These are phyloP conservation scores for Citrullus amarus DNA, from an alignment of 306 rosid species.

Conservation along the genomic window DNA sequence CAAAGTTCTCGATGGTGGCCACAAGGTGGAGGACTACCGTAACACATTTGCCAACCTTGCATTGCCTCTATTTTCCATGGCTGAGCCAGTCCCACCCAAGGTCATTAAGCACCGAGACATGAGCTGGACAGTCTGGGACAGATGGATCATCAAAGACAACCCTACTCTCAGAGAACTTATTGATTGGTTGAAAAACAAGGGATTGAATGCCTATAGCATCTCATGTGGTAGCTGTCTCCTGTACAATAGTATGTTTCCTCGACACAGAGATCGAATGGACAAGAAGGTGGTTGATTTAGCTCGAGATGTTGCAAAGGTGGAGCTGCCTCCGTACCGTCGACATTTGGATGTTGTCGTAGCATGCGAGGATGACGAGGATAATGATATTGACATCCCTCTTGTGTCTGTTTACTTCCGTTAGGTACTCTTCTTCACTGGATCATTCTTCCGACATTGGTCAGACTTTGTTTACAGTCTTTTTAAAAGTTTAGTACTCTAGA, in stretches of 20 bases:
- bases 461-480: background rate
- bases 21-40: conserved; percentile 75
- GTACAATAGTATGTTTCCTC: conserved; percentile 59
- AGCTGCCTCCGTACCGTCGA: conserved; percentile 54
- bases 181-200: conserved; percentile 58
- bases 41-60: conserved; percentile 89
- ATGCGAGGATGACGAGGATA: conserved; percentile 88
- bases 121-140: conserved; percentile 98
- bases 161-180: conserved; percentile 74
- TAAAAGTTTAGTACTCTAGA: background rate
- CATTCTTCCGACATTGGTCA: background rate
- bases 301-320: conserved; percentile 67
- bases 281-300: conserved; percentile 67
- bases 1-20: conserved; percentile 70
- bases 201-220: conserved; percentile 74
- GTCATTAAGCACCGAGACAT: conserved; percentile 55
- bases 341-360: conserved; percentile 88
- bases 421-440: conserved; percentile 14
- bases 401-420: conserved; percentile 80
- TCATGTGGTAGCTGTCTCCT: conserved; percentile 77
- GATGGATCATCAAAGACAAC: conserved; percentile 64
- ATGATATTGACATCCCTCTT: conserved; percentile 81
- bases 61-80: conserved; percentile 78
- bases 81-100: conserved; percentile 90
- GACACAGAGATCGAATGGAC: conserved; percentile 73